A percentile compares a stretch with the other conserved stretches of the same genome.
These are phyloP conservation scores for Takashimella koratensis DNA, from an alignment of 1,284 basidiomycete species.

Conservation along the genomic window DNA sequence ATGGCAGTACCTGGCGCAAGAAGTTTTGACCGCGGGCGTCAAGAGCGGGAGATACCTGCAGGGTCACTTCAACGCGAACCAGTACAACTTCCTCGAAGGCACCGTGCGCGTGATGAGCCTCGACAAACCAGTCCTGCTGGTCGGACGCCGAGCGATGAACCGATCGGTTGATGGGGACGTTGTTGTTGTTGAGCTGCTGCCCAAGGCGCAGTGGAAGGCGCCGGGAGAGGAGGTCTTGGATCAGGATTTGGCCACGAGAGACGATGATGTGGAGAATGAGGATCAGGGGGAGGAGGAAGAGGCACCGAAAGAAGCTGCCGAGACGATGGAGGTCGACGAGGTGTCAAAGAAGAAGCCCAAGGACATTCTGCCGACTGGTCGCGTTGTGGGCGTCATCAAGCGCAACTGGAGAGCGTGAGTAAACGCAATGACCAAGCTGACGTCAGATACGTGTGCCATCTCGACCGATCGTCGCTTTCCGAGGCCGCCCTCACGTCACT, in stretches of 20 bases:
- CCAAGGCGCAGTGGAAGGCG: constrained; percentile 87
- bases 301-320: constrained; percentile 38
- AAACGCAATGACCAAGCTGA: neutral
- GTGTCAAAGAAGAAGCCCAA: constrained; percentile 48
- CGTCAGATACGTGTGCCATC: constrained; percentile 85
- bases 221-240: constrained; percentile 91
- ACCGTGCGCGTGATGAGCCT: constrained; percentile 72
- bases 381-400: constrained; percentile 86
- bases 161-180: constrained; percentile 90
- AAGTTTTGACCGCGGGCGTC: constrained; percentile 73
- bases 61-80: constrained; percentile 92
- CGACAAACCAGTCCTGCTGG: constrained; percentile 73
- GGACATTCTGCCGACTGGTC: constrained; percentile 73
- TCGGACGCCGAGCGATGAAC: constrained; percentile 93
- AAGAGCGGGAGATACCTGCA: constrained; percentile 80
- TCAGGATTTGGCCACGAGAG: constrained; percentile 60
- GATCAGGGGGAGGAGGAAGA: constrained; percentile 68
- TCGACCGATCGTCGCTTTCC: constrained; percentile 83
- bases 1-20: constrained; percentile 77
- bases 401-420: constrained; percentile 89
- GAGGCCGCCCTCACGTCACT: constrained; percentile 73
- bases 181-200: constrained; percentile 85
- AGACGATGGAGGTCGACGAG: constrained; percentile 42
- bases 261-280: constrained; percentile 89
- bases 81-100: constrained; percentile 95